Conservation (phyloP, 2,329 filamentous ascomycete species). For the Fulvia fulva region DNA sequence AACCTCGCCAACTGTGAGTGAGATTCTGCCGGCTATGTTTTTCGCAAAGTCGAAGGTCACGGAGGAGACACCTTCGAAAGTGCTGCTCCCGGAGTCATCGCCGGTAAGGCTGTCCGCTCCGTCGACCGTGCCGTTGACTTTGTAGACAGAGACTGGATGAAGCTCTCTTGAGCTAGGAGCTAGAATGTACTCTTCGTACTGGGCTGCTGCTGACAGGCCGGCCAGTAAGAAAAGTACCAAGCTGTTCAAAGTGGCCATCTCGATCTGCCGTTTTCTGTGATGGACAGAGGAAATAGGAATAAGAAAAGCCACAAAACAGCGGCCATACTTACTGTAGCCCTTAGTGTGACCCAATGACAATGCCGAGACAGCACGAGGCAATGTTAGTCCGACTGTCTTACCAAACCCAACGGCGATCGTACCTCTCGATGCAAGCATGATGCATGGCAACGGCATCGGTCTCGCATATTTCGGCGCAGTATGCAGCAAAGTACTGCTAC, state of each 20-base stretch:
- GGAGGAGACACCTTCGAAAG: conserved; percentile 36
- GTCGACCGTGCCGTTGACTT: conserved; percentile 39
- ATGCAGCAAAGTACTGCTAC: background rate
- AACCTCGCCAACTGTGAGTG: conserved; percentile 33
- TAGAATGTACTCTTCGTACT: conserved; percentile 41
- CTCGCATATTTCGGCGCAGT: background rate
- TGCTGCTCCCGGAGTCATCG: conserved; percentile 28
- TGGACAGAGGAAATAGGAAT: background rate
- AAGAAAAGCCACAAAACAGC: background rate
- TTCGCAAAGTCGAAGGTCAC: conserved; percentile 41
- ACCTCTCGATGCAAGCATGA: background rate
- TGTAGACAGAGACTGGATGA: conserved; percentile 36
- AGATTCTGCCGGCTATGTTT: conserved; percentile 42
- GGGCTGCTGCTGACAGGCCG: conserved; percentile 17
- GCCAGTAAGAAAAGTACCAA: conserved; percentile 3
- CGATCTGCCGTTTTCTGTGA: background rate
- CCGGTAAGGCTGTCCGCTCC: conserved; percentile 34
- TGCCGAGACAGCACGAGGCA: background rate
- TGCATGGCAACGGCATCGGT: background rate
- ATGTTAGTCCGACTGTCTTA: background rate
- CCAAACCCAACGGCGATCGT: background rate
- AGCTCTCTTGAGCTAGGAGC: conserved; percentile 38
- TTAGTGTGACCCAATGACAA: background rate
- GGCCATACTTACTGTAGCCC: background rate
- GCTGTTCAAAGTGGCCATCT: background rate